phyloP scores from a whole-genome alignment of 2,329 filamentous ascomycete genomes.

The Metarhizium guizhouense region DNA sequence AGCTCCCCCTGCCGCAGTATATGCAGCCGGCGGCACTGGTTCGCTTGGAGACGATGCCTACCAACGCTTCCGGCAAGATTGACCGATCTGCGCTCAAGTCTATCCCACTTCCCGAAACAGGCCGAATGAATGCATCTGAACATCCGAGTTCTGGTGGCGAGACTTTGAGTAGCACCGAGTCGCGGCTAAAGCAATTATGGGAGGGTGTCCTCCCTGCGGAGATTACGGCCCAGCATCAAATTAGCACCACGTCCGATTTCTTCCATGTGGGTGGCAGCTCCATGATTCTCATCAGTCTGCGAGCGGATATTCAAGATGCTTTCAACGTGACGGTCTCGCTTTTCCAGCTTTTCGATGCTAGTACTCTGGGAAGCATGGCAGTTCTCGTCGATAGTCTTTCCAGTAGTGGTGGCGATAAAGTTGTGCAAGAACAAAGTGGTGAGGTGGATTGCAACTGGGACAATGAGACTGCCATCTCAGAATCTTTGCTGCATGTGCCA shows the following conservation, averaged over 20 bases:
- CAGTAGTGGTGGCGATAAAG: not conserved
- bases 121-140: not conserved
- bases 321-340: not conserved
- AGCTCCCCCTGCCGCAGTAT: conserved; percentile 1
- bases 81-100: conserved; percentile 19
- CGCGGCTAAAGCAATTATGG: not conserved
- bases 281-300: not conserved
- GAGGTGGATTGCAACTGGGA: not conserved
- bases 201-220: not conserved
- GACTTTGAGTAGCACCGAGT: not conserved
- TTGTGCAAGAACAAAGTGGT: not conserved
- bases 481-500: conserved; percentile 1
- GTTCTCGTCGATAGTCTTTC: not conserved
- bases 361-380: not conserved
- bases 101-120: conserved; percentile 14
- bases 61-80: conserved; percentile 1
- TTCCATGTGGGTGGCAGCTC: not conserved
- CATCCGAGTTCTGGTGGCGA: not conserved
- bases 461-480: not conserved
- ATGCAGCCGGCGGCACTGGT: conserved; percentile 4
- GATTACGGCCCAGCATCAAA: not conserved
- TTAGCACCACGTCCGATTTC: not conserved
- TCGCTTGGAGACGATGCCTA: conserved; percentile 1
- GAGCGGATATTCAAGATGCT: not conserved
- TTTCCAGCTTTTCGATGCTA: not conserved